phyloP scores from a whole-genome alignment of 2,329 filamentous ascomycete species.

The Fusarium papillatum region DNA sequence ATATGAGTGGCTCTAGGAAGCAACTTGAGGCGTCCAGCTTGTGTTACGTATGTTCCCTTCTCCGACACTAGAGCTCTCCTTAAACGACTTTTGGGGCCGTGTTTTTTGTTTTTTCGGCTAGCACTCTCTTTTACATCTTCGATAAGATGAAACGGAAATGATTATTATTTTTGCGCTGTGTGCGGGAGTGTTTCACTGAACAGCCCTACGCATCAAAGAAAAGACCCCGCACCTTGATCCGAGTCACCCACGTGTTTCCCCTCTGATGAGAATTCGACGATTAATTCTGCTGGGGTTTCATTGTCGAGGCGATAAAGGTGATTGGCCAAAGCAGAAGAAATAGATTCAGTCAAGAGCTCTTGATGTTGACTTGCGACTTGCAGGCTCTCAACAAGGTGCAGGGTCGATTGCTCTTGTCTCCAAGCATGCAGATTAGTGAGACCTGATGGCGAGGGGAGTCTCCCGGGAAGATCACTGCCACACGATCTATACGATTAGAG shows the following conservation, averaged over 20 bases:
- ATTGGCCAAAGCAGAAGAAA: neutral
- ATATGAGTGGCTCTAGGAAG: too few species aligned
- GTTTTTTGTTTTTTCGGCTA: neutral
- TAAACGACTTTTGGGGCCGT: neutral
- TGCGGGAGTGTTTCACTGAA: neutral
- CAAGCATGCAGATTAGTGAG: too few species aligned
- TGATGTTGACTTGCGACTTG: too few species aligned
- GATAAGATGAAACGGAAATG: neutral
- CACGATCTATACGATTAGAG: too few species aligned
- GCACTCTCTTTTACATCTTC: fast-evolving
- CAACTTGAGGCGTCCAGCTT: neutral
- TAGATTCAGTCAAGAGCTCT: neutral
- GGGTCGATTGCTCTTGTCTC: too few species aligned
- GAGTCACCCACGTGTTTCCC: neutral
- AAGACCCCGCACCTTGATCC: neutral
- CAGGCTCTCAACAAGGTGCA: too few species aligned
- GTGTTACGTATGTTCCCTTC: too few species aligned
- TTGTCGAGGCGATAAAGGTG: neutral
- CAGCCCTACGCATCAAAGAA: neutral
- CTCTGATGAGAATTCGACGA: neutral
- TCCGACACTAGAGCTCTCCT: neutral
- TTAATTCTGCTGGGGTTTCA: neutral
- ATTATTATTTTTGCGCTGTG: neutral
- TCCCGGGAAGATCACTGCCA: too few species aligned
- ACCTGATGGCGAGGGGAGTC: too few species aligned